Percentiles rank a stretch among this genome's conserved stretches.
Conservation (phyloP, 352 stramenopile genomes). For the Chrysophaeum taylorii region DNA sequence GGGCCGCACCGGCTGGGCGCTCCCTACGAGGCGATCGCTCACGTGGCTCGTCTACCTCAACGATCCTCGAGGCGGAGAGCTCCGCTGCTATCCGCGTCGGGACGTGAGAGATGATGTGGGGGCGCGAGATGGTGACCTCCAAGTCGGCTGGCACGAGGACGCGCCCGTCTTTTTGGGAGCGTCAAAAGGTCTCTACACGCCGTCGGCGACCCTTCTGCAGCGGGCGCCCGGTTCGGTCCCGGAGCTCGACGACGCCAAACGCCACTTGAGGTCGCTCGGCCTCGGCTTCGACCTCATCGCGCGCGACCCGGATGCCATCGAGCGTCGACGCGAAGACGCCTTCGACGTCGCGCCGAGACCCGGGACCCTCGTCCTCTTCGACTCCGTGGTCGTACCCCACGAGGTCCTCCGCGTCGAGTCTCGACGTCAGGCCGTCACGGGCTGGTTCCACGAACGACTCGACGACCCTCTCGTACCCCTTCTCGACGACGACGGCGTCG, state of each 20-base stretch:
- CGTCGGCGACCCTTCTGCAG: conserved; percentile 26
- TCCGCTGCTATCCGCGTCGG: too few species aligned
- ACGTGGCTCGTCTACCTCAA: conserved; percentile 49
- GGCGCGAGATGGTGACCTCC: conserved; percentile 36
- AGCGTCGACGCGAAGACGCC: too few species aligned
- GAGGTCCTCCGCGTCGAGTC: conserved; percentile 39
- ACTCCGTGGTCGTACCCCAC: conserved; percentile 43
- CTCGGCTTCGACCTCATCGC: too few species aligned
- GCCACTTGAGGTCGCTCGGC: too few species aligned
- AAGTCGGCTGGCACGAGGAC: conserved; percentile 42
- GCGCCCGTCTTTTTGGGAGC: conserved; percentile 41
- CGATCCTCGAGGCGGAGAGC: too few species aligned
- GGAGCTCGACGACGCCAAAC: conserved; percentile 31
- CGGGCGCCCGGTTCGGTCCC: too few species aligned
- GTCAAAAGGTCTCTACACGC: conserved; percentile 36
- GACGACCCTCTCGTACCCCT: too few species aligned
- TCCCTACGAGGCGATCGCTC: conserved; percentile 37
- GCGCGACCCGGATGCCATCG: not conserved
- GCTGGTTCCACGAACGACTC: conserved; percentile 51
- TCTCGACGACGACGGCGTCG: too few species aligned
- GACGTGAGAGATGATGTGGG: too few species aligned
- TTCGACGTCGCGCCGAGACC: conserved; percentile 36
- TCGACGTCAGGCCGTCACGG: conserved; percentile 20
- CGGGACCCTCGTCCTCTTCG: conserved; percentile 41
- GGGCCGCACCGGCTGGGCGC: conserved; percentile 32